Base-by-base conservation (phyloP, 164 flowering plant species). In the Annona cherimola region DNA sequence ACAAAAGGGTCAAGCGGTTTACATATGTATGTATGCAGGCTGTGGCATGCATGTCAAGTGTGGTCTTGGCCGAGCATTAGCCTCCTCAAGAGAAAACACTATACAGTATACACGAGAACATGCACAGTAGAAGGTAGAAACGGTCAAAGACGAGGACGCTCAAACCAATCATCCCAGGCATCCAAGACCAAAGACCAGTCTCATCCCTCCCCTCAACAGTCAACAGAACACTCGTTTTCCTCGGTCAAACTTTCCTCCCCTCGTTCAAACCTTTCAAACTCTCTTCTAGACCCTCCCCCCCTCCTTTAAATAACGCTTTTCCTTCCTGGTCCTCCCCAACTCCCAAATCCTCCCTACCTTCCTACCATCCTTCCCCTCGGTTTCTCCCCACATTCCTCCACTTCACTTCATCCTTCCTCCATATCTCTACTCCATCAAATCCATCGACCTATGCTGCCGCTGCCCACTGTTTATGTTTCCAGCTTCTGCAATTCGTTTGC, bases 121-220 rank as follows among this genome's bases (percentile, higher is more conserved):
- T n/a, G n/a, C n/a, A n/a, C 3, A 50, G 39, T 4, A 60, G 70
- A 62, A 20, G 2, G 40, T 19, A 6, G 45, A 39, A n/a, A 16
- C 11, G 63, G 16, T 18, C 43, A 42, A 60, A 66, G 63, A 63
- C 4, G 43, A 35, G 74, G 63, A 66, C 68, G 63, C 45, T 71
- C 42, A 59, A 66, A 63, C 61, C 65, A 63, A 63, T 43, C 65
- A 8, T 68, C 71, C 61, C 20, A 20, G n/a, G 20, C 75, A 50
- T 42, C 65, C 63, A 73, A 67, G 87, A 84, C 84, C 87, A 67
- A 60, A 78, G 85, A 85, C 86, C 75, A 20, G 83, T 85, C 87
- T 68, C 44, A 26, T 39, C 4, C 9, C 19, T 1, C 43, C 44
- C 44, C 14, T 20, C 12, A 4, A 18, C 39, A 65, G 11, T 20